phyloP scores from a whole-genome alignment of 768 basidiomycete genomes.

The Neoboletus brunneissimus region DNA sequence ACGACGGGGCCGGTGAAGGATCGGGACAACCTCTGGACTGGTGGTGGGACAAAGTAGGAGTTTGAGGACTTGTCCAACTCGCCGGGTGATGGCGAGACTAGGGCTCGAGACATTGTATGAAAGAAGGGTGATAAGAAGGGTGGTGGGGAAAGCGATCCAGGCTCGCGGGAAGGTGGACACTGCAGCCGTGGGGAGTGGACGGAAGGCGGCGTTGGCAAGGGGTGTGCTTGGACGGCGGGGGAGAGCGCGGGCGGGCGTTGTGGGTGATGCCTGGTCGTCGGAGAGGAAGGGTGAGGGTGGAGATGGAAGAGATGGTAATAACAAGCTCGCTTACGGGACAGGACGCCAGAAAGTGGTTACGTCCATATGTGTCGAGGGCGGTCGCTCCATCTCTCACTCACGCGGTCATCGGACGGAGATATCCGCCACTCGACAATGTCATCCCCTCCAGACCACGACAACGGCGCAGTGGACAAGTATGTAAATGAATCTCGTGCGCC shows the following conservation, averaged over 20 bases:
- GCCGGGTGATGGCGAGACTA: conserved; percentile 12
- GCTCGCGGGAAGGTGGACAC: conserved; percentile 3
- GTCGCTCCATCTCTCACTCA: not conserved
- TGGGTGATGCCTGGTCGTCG: not conserved
- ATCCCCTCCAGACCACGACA: not conserved
- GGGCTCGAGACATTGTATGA: conserved; percentile 19
- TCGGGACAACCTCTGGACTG: conserved; percentile 28
- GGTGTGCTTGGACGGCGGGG: not conserved
- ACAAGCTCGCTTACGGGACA: not conserved
- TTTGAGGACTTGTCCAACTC: conserved; percentile 20
- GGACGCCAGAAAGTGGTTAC: not conserved
- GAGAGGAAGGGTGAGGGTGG: not conserved
- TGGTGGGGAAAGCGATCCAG: not conserved
- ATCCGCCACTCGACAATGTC: conserved; percentile 2
- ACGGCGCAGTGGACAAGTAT: not conserved
- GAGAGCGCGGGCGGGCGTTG: not conserved
- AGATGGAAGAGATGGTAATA: not conserved
- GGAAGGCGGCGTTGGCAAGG: not conserved
- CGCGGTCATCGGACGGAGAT: conserved; percentile 17
- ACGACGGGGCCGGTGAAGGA: conserved; percentile 8
- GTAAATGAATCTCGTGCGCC: not conserved
- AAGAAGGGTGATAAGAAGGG: not conserved
- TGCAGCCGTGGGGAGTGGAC: not conserved
- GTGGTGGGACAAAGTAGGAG: conserved; percentile 26
- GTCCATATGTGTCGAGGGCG: not conserved